Evolutionary conservation across 2,329 filamentous ascomycete genomes (phyloP).

Genomic region (Penicillium fuscoglaucum): DNA sequence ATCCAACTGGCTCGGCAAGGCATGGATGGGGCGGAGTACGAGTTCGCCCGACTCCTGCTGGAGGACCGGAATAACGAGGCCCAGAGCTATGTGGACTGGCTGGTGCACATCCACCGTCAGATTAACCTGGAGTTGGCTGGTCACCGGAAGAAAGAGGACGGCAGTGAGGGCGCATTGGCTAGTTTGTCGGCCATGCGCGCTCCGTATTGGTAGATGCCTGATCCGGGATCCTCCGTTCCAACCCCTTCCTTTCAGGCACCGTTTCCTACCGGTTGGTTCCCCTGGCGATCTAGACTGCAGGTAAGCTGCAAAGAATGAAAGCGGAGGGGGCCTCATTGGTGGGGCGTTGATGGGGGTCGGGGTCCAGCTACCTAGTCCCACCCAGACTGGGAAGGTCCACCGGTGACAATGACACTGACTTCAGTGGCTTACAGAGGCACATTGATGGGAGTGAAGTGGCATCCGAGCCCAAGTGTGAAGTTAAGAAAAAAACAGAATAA

Average conservation of each 20-base stretch:
- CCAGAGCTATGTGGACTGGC: constrained; percentile 97
- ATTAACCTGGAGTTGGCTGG: constrained; percentile 78
- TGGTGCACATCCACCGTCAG: constrained; percentile 89
- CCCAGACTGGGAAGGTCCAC: neutral
- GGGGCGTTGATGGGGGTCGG: neutral
- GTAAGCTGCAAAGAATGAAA: constrained; percentile 1
- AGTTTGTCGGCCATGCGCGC: constrained; percentile 49
- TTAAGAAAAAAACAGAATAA: neutral
- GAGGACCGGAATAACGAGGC: constrained; percentile 98
- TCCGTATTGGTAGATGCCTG: constrained; percentile 44
- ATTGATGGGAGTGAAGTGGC: neutral
- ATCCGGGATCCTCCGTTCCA: neutral
- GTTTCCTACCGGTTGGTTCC: neutral
- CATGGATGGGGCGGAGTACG: constrained; percentile 91
- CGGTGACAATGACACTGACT: neutral
- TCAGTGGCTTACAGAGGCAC: constrained; percentile 4
- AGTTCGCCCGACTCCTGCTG: constrained; percentile 86
- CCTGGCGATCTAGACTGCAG: constrained; percentile 9
- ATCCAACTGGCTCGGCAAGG: constrained; percentile 91
- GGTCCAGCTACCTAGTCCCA: neutral
- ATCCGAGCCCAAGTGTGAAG: neutral
- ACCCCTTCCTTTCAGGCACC: neutral
- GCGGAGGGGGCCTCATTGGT: neutral
- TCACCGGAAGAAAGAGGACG: constrained; percentile 51
- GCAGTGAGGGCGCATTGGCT: constrained; percentile 45